These are phyloP conservation scores for Argentina anserina DNA, from an alignment of 306 rosid genomes.

Conservation along the genomic window DNA sequence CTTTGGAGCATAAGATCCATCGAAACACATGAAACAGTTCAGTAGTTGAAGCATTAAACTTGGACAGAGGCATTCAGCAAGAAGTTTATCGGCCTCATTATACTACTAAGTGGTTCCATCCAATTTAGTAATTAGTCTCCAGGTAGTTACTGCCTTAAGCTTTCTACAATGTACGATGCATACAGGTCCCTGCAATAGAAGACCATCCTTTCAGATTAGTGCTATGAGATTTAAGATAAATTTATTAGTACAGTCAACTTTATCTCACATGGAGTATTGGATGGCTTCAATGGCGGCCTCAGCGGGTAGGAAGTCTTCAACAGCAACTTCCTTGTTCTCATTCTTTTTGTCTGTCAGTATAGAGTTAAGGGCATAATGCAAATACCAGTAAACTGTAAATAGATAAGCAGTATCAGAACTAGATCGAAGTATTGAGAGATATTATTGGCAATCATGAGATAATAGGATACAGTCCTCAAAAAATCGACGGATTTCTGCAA, in stretches of 20 bases:
- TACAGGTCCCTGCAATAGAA: constrained; percentile 75
- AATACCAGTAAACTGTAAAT: constrained; percentile 5
- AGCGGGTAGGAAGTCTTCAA: constrained; percentile 89
- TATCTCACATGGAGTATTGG: constrained; percentile 80
- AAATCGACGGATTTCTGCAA: constrained; percentile 92
- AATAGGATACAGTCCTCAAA: constrained; percentile 94
- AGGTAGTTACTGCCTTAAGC: constrained; percentile 74
- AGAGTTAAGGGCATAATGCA: constrained; percentile 38
- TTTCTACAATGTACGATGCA: constrained; percentile 84
- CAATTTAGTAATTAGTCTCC: constrained; percentile 22
- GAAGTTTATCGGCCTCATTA: constrained; percentile 24
- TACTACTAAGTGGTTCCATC: constrained; percentile 4
- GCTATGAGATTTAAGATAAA: too few relatives aligned
- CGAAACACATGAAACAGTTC: not conserved
- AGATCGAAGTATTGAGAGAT: not conserved
- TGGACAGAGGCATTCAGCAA: constrained; percentile 14
- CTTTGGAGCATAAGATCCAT: not conserved
- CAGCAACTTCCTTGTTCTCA: constrained; percentile 91
- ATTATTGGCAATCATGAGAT: not conserved
- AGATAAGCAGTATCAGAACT: not conserved
- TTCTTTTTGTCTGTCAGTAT: constrained; percentile 82
- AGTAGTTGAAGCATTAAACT: not conserved
- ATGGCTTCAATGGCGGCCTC: constrained; percentile 77
- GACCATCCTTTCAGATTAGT: not conserved
- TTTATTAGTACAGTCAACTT: too few relatives aligned